Evolutionary conservation across 345 rosid genomes (phyloP), one percentile per base, ranked within the genome.

Genomic region (Gynandropsis gynandra): DNA sequence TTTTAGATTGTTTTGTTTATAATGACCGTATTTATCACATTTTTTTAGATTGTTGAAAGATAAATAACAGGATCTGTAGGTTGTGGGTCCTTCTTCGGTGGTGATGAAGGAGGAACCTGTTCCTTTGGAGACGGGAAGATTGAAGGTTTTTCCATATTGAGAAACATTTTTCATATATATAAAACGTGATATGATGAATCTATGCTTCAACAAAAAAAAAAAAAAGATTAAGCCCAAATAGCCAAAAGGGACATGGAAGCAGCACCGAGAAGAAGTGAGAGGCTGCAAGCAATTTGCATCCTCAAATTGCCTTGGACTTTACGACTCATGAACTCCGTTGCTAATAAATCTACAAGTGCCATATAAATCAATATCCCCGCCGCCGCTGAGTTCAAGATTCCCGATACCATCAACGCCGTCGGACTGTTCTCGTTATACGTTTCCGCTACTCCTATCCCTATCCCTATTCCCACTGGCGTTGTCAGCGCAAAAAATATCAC

Each of bases 271-370:
- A 85, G 58, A 41, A 81, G 95, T 13, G 67, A 46, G 2, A 74
- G 19, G 61, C 54, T 52, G 1, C 76, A 56, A 11, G 72, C 75
- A 24, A 76, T 53, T 44, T 63, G 82, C 35, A 79, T 72, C 43
- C 52, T 41, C 1, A 66, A 47, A 55, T 67, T 77, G 47, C 42
- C 47, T 51, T 65, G 73, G 79, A 82, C 32, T 42, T 63, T 74
- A 3, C 80, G 72, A 36, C 57, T 77, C 82, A 70, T 59, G 45
- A 79, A 74, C 44, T 79, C 87, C 2, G 71, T 62, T 5, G 87
- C 87, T 8, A 81, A 70, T 56, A 85, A 77, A 56, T 81, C 86
- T 4, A 85, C 95, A 0, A 85, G 70, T 9, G 89, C 76, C 95
- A 79, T 79, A 42, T 81, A 79, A 2, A 80, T 85, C 16, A 85